Evolutionary conservation across 2,329 filamentous ascomycete genomes (phyloP).

Genomic region (Teratosphaeria gauchensis): DNA sequence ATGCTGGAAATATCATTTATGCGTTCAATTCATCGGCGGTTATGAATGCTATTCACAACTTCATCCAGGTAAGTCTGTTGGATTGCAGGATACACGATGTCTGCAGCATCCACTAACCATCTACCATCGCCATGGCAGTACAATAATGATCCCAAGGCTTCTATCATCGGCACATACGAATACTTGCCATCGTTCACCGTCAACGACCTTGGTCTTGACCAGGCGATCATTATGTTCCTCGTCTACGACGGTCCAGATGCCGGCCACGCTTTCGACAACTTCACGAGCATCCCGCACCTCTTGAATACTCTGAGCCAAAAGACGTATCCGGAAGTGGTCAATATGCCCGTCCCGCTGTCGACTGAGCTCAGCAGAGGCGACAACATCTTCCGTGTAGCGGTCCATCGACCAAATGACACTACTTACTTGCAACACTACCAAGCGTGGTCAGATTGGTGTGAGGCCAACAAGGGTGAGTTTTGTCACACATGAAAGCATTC

Average conservation of each 20-base stretch:
- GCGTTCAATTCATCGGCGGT: not conserved
- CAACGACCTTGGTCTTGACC: constrained; percentile 21
- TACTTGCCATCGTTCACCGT: constrained; percentile 22
- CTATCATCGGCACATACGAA: constrained; percentile 27
- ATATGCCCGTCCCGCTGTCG: constrained; percentile 25
- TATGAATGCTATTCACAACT: constrained; percentile 19
- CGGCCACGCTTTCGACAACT: constrained; percentile 24
- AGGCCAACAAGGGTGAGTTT: constrained; percentile 9
- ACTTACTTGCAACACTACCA: constrained; percentile 15
- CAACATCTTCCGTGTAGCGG: constrained; percentile 28
- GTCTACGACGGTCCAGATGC: constrained; percentile 28
- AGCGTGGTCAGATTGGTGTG: constrained; percentile 23
- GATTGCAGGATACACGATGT: no score
- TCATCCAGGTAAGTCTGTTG: constrained; percentile 8
- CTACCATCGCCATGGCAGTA: constrained; percentile 7
- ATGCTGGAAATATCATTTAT: not conserved
- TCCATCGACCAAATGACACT: constrained; percentile 18
- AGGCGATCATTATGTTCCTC: constrained; percentile 27
- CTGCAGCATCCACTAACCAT: no score
- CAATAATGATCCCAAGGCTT: constrained; percentile 27
- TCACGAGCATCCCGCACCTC: constrained; percentile 24
- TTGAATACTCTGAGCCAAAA: constrained; percentile 22
- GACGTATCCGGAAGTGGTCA: constrained; percentile 24
- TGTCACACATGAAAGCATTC: no score
- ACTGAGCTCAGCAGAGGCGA: constrained; percentile 22